A percentile compares a stretch with the other conserved stretches of the same genome.
Conservation (phyloP, 2,329 filamentous ascomycete genomes). For the Fusarium odoratissimum region DNA sequence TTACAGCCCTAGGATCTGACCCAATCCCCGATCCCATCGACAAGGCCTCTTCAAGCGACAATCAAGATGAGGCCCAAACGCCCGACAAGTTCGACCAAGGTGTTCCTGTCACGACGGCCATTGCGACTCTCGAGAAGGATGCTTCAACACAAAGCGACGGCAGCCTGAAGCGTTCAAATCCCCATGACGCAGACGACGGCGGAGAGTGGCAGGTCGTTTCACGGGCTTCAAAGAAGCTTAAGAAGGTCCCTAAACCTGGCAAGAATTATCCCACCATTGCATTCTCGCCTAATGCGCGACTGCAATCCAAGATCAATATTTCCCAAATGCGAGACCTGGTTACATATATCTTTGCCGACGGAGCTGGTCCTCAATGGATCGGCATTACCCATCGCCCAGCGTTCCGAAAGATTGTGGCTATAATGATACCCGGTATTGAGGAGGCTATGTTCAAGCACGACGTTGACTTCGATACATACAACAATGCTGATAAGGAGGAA, state of each 20-base stretch:
- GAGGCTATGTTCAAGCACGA: constrained; percentile 84
- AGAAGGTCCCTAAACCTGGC: constrained; percentile 68
- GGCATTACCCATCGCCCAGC: constrained; percentile 70
- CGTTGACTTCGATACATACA: constrained; percentile 62
- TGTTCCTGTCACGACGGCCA: constrained; percentile 9
- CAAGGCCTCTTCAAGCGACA: constrained; percentile 8
- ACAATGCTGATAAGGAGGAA: constrained; percentile 51
- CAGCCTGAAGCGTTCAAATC: constrained; percentile 62
- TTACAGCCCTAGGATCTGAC: constrained; percentile 35
- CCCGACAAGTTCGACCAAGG: constrained; percentile 16
- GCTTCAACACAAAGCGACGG: constrained; percentile 48
- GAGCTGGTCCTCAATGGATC: constrained; percentile 73
- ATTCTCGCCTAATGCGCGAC: constrained; percentile 67
- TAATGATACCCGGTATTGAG: constrained; percentile 94
- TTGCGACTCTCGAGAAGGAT: constrained; percentile 20
- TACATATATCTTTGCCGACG: constrained; percentile 75
- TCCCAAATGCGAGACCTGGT: constrained; percentile 72
- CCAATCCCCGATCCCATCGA: constrained; percentile 12
- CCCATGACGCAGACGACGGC: constrained; percentile 57
- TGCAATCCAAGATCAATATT: constrained; percentile 72
- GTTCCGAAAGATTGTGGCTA: constrained; percentile 82
- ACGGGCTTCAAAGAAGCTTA: constrained; percentile 66
- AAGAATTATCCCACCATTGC: constrained; percentile 69
- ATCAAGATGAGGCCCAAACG: constrained; percentile 14
- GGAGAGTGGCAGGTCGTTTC: constrained; percentile 68